A percentile compares a stretch with the other conserved stretches of the same genome.
phyloP scores from a whole-genome alignment of 495 filamentous ascomycete genomes.

The Neurospora africana region DNA sequence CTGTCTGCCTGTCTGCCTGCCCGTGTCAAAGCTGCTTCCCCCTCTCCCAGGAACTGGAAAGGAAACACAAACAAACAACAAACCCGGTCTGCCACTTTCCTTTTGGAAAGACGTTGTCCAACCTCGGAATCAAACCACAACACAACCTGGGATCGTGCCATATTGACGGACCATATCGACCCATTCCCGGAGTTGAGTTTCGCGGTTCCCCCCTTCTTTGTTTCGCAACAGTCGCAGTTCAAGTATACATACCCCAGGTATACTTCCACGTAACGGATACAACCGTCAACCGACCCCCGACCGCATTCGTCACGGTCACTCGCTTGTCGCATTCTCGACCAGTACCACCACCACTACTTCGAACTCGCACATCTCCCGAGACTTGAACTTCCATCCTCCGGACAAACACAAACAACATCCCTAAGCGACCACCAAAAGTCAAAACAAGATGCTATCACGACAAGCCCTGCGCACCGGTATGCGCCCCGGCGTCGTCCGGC shows the following conservation, averaged over 20 bases:
- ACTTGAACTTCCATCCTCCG: too few relatives aligned
- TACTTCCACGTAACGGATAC: not conserved
- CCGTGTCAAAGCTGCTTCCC: not conserved
- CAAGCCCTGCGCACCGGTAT: not conserved
- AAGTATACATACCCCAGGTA: not conserved
- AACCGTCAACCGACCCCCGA: not conserved
- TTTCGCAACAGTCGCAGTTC: not conserved
- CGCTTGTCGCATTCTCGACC: not conserved
- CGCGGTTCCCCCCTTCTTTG: not conserved
- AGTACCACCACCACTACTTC: not conserved
- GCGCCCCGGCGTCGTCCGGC: not conserved
- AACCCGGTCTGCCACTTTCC: not conserved
- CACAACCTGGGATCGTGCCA: not conserved
- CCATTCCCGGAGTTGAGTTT: not conserved
- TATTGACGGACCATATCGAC: not conserved
- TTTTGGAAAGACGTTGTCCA: not conserved
- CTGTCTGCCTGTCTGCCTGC: not conserved
- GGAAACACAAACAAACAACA: not conserved
- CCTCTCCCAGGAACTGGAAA: not conserved
- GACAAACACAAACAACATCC: not conserved
- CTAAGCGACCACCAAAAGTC: not conserved
- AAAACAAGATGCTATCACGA: conserved; percentile 19
- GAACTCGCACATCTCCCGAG: too few relatives aligned
- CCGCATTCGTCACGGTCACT: not conserved
- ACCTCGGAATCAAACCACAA: not conserved